phyloP scores from a whole-genome alignment of 2,329 filamentous ascomycete genomes.

The Graphium sp. region DNA sequence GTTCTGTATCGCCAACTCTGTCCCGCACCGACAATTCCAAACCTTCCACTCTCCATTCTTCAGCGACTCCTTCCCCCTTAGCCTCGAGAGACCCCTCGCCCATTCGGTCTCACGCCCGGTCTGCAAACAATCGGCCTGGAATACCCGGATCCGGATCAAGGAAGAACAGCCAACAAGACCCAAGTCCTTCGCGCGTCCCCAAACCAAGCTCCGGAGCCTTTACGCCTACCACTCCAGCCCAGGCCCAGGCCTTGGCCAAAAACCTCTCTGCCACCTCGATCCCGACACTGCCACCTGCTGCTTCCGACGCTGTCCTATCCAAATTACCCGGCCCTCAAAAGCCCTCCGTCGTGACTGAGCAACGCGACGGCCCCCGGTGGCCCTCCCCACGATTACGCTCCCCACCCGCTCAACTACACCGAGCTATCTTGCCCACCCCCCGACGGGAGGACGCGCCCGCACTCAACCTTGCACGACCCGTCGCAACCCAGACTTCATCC shows the following conservation, averaged over 20 bases:
- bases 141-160: slow-evolving; percentile 33
- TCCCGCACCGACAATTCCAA: too few species aligned
- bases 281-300: slow-evolving; percentile 44
- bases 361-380: slow-evolving; percentile 42
- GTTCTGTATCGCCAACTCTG: not conserved
- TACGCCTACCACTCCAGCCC: slow-evolving; percentile 13
- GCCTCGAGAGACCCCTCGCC: slow-evolving; percentile 30
- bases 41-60: not conserved
- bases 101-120: slow-evolving; percentile 18
- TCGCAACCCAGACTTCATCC: slow-evolving; percentile 25
- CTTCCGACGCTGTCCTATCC: slow-evolving; percentile 38
- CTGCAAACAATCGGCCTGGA: slow-evolving; percentile 16
- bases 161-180: slow-evolving; percentile 47
- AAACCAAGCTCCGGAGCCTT: slow-evolving; percentile 22
- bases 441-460: slow-evolving; percentile 32
- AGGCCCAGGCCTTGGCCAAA: slow-evolving; percentile 48
- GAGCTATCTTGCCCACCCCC: slow-evolving; percentile 23
- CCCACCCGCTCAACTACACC: slow-evolving; percentile 45
- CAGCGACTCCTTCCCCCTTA: slow-evolving; percentile 13
- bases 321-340: not conserved
- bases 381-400: slow-evolving; percentile 66
- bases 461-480: slow-evolving; percentile 35
- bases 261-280: slow-evolving; percentile 52
- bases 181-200: slow-evolving; percentile 39
- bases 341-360: slow-evolving; percentile 3